phyloP scores from a whole-genome alignment of 2,329 filamentous ascomycete genomes.

The Xylaria sp. region DNA sequence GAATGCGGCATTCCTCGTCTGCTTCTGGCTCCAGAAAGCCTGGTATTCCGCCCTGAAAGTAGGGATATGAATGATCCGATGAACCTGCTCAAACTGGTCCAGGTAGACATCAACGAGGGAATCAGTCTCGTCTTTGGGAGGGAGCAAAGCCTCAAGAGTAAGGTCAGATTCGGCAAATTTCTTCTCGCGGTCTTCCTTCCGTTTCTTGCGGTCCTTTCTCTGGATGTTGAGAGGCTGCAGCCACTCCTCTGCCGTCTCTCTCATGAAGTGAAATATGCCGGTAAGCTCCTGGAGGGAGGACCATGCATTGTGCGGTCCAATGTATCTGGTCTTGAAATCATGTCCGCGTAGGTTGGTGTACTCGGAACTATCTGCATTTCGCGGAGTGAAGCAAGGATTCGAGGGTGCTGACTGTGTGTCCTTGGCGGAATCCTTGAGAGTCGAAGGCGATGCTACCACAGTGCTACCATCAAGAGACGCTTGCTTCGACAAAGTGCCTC shows the following conservation, averaged over 20 bases:
- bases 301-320: conserved; percentile 62
- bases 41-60: conserved; percentile 60
- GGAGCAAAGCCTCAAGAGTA: conserved; percentile 54
- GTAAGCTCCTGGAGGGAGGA: conserved; percentile 60
- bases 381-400: conserved; percentile 39
- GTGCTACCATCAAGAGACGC: conserved; percentile 56
- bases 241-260: conserved; percentile 64
- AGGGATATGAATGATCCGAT: conserved; percentile 62
- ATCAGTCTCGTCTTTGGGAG: conserved; percentile 51
- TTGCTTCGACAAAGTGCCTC: conserved; percentile 52
- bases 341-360: conserved; percentile 61
- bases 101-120: conserved; percentile 54
- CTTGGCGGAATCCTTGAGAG: conserved; percentile 47
- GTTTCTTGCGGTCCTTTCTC: conserved; percentile 57
- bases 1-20: conserved; percentile 53
- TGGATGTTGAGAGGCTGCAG: conserved; percentile 60
- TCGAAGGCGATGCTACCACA: conserved; percentile 49
- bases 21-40: conserved; percentile 54
- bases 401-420: conserved; percentile 41
- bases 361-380: conserved; percentile 43
- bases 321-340: conserved; percentile 63
- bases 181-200: conserved; percentile 55
- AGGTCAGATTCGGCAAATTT: conserved; percentile 51
- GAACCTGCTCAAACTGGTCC: conserved; percentile 58
- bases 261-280: conserved; percentile 63